Base-by-base conservation (phyloP, 2,329 filamentous ascomycete species). In the Aurifilum marmelostoma region DNA sequence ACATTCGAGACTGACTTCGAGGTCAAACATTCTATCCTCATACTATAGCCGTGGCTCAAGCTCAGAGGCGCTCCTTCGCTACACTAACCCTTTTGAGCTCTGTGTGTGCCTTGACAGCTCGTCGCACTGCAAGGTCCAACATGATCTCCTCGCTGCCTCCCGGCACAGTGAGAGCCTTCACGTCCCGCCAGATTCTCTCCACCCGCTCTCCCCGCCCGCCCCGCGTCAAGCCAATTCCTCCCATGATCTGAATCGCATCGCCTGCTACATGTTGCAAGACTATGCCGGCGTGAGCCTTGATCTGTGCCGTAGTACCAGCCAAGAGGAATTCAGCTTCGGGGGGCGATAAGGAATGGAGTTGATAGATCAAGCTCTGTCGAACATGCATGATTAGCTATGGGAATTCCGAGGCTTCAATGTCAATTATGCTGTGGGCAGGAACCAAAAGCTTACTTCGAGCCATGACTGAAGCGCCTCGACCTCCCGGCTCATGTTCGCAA, bases 361-460 rank as follows among this genome's bases (percentile, higher is more conserved):
- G 79, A 58, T 84, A 83, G 14, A 85, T 84, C 3, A 88, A 24
- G 32, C 68, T 71, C 68, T 70, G 68, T 3, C 37, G 24, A 62
- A 24, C 0, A 39, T 9, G 8, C 12, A 6, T 34, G 8, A 61
- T 61, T 4, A 66, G 59, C 18, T 14, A 21, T 2, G n/a, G 12
- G 11, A 37, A 1, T 34, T 34, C 11, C 16, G 8, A 29, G 11
- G 6, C 29, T 2, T 4, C 34, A 32, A 41, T 8, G 14, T 11
- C 21, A 32, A 21, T 41, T n/a, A 3, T 59, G n/a, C n/a, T n/a
- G n/a, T n/a, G n/a, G n/a, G n/a, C n/a, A n/a, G n/a, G n/a, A n/a
- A 18, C 2, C 14, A 29, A 29, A 3, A 29, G n/a, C 52, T 1
- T 21, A 71, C 71, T 59, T 73, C 72, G 29, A 69, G 52, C 71